Evolutionary conservation across 352 stramenopile species (phyloP), one percentile per base, ranked within the genome.

Genomic region (Halophytophthora polymorphica): DNA sequence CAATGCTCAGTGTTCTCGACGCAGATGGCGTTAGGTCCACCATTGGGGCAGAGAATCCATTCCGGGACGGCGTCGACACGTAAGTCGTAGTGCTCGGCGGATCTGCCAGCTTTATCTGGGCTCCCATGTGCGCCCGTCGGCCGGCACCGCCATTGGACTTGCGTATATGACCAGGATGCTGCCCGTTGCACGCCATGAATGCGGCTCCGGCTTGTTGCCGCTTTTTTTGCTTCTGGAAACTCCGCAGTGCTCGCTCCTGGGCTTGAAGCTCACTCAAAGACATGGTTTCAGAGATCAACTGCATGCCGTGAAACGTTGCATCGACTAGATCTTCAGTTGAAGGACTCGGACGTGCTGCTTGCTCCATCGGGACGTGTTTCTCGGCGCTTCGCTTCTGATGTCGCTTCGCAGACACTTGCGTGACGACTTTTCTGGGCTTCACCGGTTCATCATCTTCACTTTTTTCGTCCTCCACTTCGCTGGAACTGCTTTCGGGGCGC

Each of bases 241-340:
- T 63, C 14, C 56, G 57, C 17, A 76, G 48, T n/a, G 72, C 48
- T 33, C 74, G 61, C 8, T 85, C 65, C 53, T 85, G 73, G 11
- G 68, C 71, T 51, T 85, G 73, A 15, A 80, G 53, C 45, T 82
- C 68, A 15, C 47, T 45, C 29, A 78, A 59, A 15, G 73, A 73
- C 45, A 85, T 60, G 28, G 57, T 64, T 37, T 85, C 70, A n/a
- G 56, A 54, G 10, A 83, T 48, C 14, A 35, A 25, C 18, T 58
- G 48, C 45, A 46, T 57, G 8, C 25, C 8, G 25, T 8, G 25
- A 31, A 31, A n/a, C n/a, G n/a, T n/a, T n/a, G n/a, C n/a, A n/a
- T n/a, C n/a, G n/a, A n/a, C n/a, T n/a, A n/a, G 19, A 21, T 13
- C 40, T 48, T 47, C 21, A 36, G 19, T 36, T 21, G 23, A 29